A percentile compares a stretch with the other conserved stretches of the same genome.
These are phyloP conservation scores for Solanum gracilifrons DNA, from an alignment of 257 asterid species.

Conservation along the genomic window DNA sequence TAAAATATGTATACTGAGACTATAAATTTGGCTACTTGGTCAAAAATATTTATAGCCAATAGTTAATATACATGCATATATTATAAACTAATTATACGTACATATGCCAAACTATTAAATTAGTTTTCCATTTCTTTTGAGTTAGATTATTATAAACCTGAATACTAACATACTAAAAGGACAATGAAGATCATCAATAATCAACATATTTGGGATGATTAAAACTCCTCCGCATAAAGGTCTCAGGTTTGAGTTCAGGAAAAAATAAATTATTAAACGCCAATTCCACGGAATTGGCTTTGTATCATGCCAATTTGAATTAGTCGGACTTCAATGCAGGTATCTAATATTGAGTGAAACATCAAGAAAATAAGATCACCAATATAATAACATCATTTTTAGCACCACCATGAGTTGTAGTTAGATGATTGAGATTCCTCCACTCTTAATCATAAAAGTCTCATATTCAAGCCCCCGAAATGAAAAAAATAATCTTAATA, in stretches of 20 bases:
- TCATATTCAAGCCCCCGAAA: background rate
- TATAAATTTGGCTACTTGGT: background rate
- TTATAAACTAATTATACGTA: background rate
- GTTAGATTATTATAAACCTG: background rate
- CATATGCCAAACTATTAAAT: background rate
- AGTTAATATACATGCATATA: background rate
- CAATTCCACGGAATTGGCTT: accelerated
- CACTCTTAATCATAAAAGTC: background rate
- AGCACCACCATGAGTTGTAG: background rate
- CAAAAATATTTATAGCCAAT: background rate
- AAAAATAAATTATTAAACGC: background rate
- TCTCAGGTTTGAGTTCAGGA: background rate
- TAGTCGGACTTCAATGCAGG: background rate
- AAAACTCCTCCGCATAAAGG: background rate
- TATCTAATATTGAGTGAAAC: background rate
- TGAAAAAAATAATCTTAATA: no score
- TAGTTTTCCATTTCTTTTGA: background rate
- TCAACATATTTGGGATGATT: background rate
- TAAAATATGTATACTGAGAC: background rate
- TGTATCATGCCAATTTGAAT: accelerated
- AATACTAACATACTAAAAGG: background rate
- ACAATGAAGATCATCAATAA: background rate
- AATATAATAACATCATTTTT: background rate
- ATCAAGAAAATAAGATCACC: background rate
- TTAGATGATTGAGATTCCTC: background rate